A percentile compares a stretch with the other conserved stretches of the same genome.
Evolutionary conservation across 2,329 filamentous ascomycete genomes (phyloP).

Genomic region (Fusarium pseudoanthophilum): DNA sequence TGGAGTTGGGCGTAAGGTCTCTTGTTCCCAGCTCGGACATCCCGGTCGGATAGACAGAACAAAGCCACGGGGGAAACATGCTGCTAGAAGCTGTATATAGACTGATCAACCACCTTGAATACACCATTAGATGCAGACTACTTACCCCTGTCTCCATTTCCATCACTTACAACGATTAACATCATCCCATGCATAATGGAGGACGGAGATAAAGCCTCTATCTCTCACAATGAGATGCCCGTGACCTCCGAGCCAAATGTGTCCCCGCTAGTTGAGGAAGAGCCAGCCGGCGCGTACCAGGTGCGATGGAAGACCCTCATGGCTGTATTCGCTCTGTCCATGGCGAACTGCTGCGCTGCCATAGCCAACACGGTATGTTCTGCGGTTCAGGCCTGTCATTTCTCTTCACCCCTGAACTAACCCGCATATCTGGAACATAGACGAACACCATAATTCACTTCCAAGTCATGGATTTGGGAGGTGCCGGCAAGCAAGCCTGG

Average conservation of each 20-base stretch:
- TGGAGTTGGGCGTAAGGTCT: background rate
- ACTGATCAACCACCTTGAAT: background rate
- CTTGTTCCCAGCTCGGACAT: background rate
- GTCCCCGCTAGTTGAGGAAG: background rate
- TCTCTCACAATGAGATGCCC: background rate
- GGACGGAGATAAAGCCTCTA: background rate
- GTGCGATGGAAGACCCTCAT: background rate
- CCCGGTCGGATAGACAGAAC: background rate
- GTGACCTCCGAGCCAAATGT: background rate
- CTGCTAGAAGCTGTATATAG: background rate
- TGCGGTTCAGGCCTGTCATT: too few relatives aligned
- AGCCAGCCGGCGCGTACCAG: background rate
- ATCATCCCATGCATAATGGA: background rate
- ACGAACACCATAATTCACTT: background rate
- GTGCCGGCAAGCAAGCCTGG: background rate
- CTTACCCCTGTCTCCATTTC: too few relatives aligned
- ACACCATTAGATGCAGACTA: background rate
- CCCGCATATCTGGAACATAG: background rate
- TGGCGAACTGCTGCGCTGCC: background rate
- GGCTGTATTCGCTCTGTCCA: background rate
- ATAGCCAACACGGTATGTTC: background rate
- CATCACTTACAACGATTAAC: rapidly evolving
- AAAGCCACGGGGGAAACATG: rapidly evolving
- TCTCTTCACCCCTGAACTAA: too few relatives aligned
- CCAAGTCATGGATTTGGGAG: background rate